These are phyloP conservation scores for Penicillium cosmopolitanum DNA, from an alignment of 495 filamentous ascomycete species.

Conservation along the genomic window DNA sequence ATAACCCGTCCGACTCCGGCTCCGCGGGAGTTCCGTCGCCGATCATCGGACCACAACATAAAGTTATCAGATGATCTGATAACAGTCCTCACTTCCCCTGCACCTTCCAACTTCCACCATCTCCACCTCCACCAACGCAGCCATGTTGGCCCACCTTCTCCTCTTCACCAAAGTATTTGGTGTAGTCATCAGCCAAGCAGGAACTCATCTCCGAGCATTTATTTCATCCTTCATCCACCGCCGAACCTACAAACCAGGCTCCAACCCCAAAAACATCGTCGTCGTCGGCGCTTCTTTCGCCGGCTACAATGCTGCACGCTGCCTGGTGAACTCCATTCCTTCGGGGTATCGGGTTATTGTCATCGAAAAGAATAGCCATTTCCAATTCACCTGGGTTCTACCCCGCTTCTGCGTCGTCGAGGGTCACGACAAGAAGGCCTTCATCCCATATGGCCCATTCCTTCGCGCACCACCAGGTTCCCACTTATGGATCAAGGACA, in stretches of 20 bases:
- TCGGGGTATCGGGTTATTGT: constrained; percentile 55
- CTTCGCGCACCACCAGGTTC: constrained; percentile 39
- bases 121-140: neutral
- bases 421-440: constrained; percentile 47
- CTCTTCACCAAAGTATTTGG: constrained; percentile 21
- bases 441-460: constrained; percentile 45
- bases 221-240: constrained; percentile 20
- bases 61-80: too few relatives aligned
- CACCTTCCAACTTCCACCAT: neutral
- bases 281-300: constrained; percentile 61
- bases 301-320: constrained; percentile 48
- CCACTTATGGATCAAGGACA: constrained; percentile 39
- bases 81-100: neutral
- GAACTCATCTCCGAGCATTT: constrained; percentile 19
- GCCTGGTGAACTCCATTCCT: constrained; percentile 50
- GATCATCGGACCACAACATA: too few relatives aligned
- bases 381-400: constrained; percentile 61
- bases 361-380: constrained; percentile 61
- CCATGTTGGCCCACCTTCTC: constrained; percentile 10
- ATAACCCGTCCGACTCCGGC: too few relatives aligned
- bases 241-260: constrained; percentile 18
- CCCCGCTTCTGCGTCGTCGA: constrained; percentile 44
- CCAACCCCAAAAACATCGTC: constrained; percentile 48
- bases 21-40: too few relatives aligned
- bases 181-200: constrained; percentile 24